Base-by-base conservation (phyloP, 352 stramenopile genomes). In the Albugo laibachii region DNA sequence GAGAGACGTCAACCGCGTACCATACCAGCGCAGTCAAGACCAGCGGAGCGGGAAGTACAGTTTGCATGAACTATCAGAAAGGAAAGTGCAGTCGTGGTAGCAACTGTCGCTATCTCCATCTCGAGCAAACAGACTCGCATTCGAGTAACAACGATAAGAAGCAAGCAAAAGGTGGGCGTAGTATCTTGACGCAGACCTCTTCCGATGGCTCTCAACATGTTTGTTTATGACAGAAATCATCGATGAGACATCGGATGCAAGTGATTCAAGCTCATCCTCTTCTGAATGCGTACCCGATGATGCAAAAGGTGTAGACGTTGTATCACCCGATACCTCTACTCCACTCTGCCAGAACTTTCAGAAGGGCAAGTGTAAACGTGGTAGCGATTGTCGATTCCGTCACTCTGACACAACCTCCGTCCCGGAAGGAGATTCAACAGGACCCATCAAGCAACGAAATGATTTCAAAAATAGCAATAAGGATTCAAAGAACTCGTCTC, bases 31-130 rank as follows among this genome's bases (percentile, higher is more conserved):
- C 24, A 31, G 24, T 31, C 24, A 31, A 31, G 24, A 31, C 3
- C 24, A 31, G 24, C 24, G 24, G 8, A 8, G 24, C 24, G 24
- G 24, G 24, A 31, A 31, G 24, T 8, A 66, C 68, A 0, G 57
- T 81, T 54, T 83, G 70, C 47, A 80, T 80, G 43, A 80, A 74
- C 52, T 82, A 78, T 50, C 68, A 75, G 45, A 80, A 79, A 45
- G 70, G 70, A 34, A 80, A 79, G 50, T 83, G 68, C 53, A 81
- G 80, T 59, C 70, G 70, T 38, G 70, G 70, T 0, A 41, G 53
- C 14, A 54, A 50, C 1, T 83, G 70, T 48, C 71, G 70, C 39
- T 83, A 80, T 45, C 66, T 67, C 36, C 70, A 80, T 52, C 53
- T 80, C 47, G 47, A 8, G 3, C 24, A 31, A 8, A 31, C 3